A percentile compares a stretch with the other conserved stretches of the same genome.
These are phyloP conservation scores for Aspergillus ibericus DNA, from an alignment of 2,329 filamentous ascomycete genomes.

Conservation along the genomic window DNA sequence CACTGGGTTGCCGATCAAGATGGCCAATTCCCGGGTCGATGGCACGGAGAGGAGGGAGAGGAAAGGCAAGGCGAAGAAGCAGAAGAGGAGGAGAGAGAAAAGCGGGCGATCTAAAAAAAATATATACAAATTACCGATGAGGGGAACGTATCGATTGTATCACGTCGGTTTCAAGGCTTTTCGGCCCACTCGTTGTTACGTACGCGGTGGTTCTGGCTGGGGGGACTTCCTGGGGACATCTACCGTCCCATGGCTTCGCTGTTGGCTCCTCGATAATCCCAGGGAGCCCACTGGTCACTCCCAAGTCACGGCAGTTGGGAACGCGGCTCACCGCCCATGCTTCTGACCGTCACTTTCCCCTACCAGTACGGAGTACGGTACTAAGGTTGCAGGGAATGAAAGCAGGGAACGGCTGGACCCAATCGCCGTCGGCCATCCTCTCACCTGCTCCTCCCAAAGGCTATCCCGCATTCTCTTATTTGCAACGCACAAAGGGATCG, in stretches of 20 bases:
- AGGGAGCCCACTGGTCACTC: background rate
- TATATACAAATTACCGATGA: slow-evolving; percentile 2
- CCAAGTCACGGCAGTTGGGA: background rate
- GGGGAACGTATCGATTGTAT: slow-evolving; percentile 1
- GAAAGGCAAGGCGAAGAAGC: background rate
- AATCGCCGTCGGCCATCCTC: background rate
- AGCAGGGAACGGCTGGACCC: background rate
- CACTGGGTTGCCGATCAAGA: background rate
- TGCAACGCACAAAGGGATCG: background rate
- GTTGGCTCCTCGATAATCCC: background rate
- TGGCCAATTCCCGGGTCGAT: background rate
- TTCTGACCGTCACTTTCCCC: background rate
- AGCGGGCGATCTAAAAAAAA: background rate
- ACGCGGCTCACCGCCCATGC: background rate
- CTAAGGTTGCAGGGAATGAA: background rate
- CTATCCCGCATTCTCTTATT: background rate
- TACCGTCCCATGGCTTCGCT: background rate
- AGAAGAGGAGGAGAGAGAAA: slow-evolving; percentile 15
- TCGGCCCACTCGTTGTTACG: slow-evolving; percentile 5
- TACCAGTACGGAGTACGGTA: background rate
- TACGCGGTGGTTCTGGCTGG: slow-evolving; percentile 1
- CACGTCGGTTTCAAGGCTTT: slow-evolving; percentile 3
- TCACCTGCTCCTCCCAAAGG: background rate
- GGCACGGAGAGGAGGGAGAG: background rate
- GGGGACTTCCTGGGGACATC: background rate